These are phyloP conservation scores for Euphorbia celastroides DNA, from an alignment of 441 rosid species.

Conservation along the genomic window DNA sequence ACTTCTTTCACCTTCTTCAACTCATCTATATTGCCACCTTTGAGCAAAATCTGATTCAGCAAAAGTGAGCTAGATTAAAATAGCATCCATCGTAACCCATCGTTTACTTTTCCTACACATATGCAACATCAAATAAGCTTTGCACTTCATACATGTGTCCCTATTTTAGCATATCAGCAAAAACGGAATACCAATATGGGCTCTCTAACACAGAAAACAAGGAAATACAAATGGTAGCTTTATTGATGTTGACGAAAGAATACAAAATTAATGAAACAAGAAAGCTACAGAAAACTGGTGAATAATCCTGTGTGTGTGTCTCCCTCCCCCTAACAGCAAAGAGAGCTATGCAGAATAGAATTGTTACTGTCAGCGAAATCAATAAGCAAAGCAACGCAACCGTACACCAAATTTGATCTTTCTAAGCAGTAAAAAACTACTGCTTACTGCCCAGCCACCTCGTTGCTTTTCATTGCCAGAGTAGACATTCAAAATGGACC, in stretches of 20 bases:
- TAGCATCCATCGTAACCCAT: not conserved
- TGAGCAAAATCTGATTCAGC: constrained; percentile 69
- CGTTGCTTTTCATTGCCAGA: not conserved
- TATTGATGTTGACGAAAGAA: not conserved
- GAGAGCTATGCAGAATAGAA: not conserved
- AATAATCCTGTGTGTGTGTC: no score
- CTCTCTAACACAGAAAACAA: not conserved
- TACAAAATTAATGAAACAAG: not conserved
- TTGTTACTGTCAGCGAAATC: not conserved
- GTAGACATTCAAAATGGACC: not conserved
- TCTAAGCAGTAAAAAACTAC: not conserved
- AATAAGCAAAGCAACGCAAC: not conserved
- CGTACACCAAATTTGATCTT: not conserved
- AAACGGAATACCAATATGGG: no score
- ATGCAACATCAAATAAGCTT: constrained; percentile 6
- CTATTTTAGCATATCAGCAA: not conserved
- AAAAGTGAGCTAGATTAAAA: not conserved
- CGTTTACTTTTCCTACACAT: not conserved
- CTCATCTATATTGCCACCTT: constrained; percentile 79
- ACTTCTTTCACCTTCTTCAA: constrained; percentile 94
- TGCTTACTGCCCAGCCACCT: not conserved
- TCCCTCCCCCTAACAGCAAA: not conserved
- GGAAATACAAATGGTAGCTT: not conserved
- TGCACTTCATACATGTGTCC: not conserved
- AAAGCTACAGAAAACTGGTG: not conserved